Conservation (phyloP, 306 rosid genomes). For the Acacia confusa region DNA sequence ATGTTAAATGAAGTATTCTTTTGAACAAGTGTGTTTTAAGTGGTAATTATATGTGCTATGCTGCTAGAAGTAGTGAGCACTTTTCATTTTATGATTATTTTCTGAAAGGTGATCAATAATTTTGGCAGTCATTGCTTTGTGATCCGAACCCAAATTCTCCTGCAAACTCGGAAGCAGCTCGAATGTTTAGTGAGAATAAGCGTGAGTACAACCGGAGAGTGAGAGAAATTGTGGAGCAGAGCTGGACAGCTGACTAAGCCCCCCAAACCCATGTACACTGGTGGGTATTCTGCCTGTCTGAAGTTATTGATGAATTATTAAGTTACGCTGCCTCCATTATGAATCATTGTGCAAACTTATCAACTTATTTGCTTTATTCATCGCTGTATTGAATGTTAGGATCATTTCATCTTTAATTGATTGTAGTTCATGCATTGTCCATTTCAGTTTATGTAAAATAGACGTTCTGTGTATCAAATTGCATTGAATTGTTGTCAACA, state of each 20-base stretch:
- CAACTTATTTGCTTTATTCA: conserved; percentile 34
- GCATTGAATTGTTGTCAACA: conserved; percentile 31
- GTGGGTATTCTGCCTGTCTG: conserved; percentile 19
- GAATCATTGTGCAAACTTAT: conserved; percentile 40
- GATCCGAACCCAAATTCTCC: conserved; percentile 91
- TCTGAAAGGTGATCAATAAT: not conserved
- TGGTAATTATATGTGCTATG: not conserved
- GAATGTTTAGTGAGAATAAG: conserved; percentile 83
- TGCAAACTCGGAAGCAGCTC: conserved; percentile 86
- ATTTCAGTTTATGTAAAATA: conserved; percentile 42
- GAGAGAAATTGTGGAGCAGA: conserved; percentile 83
- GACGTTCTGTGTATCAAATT: conserved; percentile 28
- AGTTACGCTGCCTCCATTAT: conserved; percentile 21
- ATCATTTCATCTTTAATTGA: conserved; percentile 19
- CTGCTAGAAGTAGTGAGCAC: not conserved
- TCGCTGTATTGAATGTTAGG: conserved; percentile 32
- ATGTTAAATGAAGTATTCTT: not conserved
- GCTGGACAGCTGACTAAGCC: conserved; percentile 80
- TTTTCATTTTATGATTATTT: not conserved
- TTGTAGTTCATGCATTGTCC: conserved; percentile 18
- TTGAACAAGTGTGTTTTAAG: not conserved
- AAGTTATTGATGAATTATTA: conserved; percentile 23
- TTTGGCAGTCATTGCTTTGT: conserved; percentile 69
- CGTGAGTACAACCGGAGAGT: conserved; percentile 87
- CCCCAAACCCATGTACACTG: not conserved